Base-by-base conservation (phyloP, 2,329 filamentous ascomycete species). In the Talaromyces sp. region DNA sequence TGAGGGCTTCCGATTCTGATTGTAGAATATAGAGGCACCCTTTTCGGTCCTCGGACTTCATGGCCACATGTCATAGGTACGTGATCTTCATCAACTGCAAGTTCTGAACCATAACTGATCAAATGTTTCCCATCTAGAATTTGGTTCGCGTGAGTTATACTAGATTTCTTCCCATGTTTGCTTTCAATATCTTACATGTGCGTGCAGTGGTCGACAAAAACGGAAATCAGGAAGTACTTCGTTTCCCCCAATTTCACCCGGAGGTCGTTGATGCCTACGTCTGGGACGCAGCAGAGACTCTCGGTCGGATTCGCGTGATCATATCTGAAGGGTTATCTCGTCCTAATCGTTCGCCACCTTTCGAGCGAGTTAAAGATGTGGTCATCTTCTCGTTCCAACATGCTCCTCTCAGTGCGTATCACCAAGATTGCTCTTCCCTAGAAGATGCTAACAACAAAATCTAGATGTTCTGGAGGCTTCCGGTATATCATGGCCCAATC, bases 341-440 rank as follows among this genome's bases (percentile, higher is more conserved):
- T 43, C 78, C 76, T 9, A 72, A 76, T 69, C 77, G 78, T 35
- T 73, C 69, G 8, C 78, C 75, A 5, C 85, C 86, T 0, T 86
- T 90, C 68, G 87, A 91, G 70, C 82, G 87, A 47, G 80, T 90
- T 67, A 90, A 89, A 72, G 91, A 93, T 71, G 77, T 92, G 52
- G 85, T 93, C 27, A 85, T 86, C 15, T 95, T 96, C 76, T 89
- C 92, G 0, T 96, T 96, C 71, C 91, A 95, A 72, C 91, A 95
- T 80, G 92, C 90, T 39, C 92, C 92, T 0, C 78, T 90, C 63
- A 84, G 92, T 94, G 80, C 69, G 83, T 33, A 9, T 35, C 25
- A 25, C 3, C 15, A 58, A 35, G 17, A 1, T 1, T 31, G 7
- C 27, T 59, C 17, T 43, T 43, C 4, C 15, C 6, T 27, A n/a